Evolutionary conservation across 2,329 filamentous ascomycete species (phyloP), one percentile per base, ranked within the genome.

Genomic region (Beauveria sp.): DNA sequence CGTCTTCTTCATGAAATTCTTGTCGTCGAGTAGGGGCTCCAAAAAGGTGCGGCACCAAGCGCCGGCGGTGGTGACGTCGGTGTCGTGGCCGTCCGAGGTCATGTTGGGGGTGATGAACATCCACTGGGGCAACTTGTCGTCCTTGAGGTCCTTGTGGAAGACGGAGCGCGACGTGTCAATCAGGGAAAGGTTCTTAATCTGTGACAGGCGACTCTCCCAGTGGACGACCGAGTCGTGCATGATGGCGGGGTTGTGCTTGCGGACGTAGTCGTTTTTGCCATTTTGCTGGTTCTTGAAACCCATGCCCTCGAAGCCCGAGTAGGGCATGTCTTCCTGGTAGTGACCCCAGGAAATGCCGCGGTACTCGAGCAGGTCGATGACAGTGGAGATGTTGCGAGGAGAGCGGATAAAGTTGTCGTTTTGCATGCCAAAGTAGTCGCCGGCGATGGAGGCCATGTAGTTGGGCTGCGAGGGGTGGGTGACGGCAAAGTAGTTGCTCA

Each of bases 281-380:
- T 82, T 89, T 66, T 83, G 64, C 65, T 85, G 84, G 73, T 91
- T 91, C 61, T 84, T 79, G 71, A 78, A 90, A 0, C 75, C 77
- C 42, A 73, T 72, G 26, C 89, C 89, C 72, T 90, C 81, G 74
- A 85, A 93, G 14, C 90, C 90, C 2, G 84, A 79, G 74, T 86
- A 91, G 2, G 90, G 90, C 80, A 88, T 81, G 69, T 90, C 87
- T 71, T 95, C 90, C 72, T 92, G 84, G 75, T 93, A 95, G 65
- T 87, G 78, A 56, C 78, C 87, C 88, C 88, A 91, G 3, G 81
- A 81, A 70, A 91, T 85, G 60, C 79, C 78, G 68, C 81, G 83
- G 66, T 80, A 79, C 65, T 89, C 86, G 22, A 90, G 82, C 56
- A 91, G 77, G 72, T 91, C 87, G n/a, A 86, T 78, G 22, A 90